Evolutionary conservation across 2,329 filamentous ascomycete genomes (phyloP).

Genomic region (Didymellaceae sp.): DNA sequence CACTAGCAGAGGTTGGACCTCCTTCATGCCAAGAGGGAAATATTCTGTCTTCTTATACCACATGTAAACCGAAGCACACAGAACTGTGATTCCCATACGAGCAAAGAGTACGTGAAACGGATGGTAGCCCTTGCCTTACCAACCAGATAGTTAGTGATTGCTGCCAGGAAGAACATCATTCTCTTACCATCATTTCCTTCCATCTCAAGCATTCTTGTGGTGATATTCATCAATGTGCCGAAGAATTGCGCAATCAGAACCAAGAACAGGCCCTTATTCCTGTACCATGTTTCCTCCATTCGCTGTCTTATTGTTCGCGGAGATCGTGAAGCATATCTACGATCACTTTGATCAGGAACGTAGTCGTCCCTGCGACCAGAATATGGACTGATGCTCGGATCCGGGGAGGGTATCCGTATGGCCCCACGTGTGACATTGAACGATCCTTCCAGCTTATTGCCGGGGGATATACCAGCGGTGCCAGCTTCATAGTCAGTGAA

Average conservation of each 20-base stretch:
- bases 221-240: conserved; percentile 83
- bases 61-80: conserved; percentile 75
- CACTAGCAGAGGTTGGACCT: conserved; percentile 72
- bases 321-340: conserved; percentile 32
- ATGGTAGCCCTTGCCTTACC: conserved; percentile 70
- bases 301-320: conserved; percentile 30
- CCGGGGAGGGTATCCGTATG: conserved; percentile 43
- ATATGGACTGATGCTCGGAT: conserved; percentile 38
- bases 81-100: conserved; percentile 75
- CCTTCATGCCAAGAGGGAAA: conserved; percentile 72
- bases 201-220: conserved; percentile 75
- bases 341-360: conserved; percentile 19
- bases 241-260: conserved; percentile 82
- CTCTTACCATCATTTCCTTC: conserved; percentile 63
- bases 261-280: conserved; percentile 74
- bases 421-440: conserved; percentile 35
- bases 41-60: conserved; percentile 70
- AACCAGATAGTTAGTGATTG: too few species aligned
- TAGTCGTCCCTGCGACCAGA: conserved; percentile 32
- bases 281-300: conserved; percentile 59
- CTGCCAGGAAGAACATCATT: neutral
- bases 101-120: conserved; percentile 80
- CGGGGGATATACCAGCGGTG: conserved; percentile 34
- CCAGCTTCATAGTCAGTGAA: conserved; percentile 15
- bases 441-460: conserved; percentile 35